Base-by-base conservation (phyloP, 1,139 yeast genomes). In the Saccharomyces hybrid region DNA sequence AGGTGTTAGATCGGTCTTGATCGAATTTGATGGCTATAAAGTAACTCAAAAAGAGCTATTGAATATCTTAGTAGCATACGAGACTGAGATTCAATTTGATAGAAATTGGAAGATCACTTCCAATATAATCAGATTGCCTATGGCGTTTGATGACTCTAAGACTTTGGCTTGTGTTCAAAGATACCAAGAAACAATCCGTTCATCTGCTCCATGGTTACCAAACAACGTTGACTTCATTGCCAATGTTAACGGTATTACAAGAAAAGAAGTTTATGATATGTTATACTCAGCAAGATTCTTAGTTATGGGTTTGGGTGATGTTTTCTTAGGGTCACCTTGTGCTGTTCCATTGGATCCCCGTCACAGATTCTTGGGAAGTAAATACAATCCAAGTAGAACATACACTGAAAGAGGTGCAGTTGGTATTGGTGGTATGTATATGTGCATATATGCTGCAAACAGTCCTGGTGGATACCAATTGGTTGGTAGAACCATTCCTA, bases 381-480 rank as follows among this genome's bases (percentile, higher is more conserved):
- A 93, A 73, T 93, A 93, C 73, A 93, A 93, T 67, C 99, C 99
- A 30, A 88, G 97, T 16, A 83, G 99, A 77, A 89, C 97, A 1
- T 89, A 79, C 75, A 93, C 99, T 3, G 97, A 97, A 48, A 88
- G 89, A 67, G 99, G 98, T 63, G 87, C 95, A 38, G 98, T 93
- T 60, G 99, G 99, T 67, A 85, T 93, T 70, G 99, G 98, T 61
- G 98, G 98, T 63, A 89, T 86, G 85, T 93, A 90, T 77, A 90
- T 91, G 97, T 91, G 98, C 76, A 91, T 93, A 63, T 93, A 93
- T 73, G 90, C 98, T 49, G 90, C 91, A 91, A 97, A 91, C 64
- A 88, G 97, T 27, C 99, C 99, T 53, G 99, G 99, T 73, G 99
- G 99, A 30, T 93, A 93, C 73, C 98, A 91, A 75, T 79, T 93